These are phyloP conservation scores for Arabidopsis hybrid DNA, from an alignment of 441 rosid genomes.

Conservation along the genomic window DNA sequence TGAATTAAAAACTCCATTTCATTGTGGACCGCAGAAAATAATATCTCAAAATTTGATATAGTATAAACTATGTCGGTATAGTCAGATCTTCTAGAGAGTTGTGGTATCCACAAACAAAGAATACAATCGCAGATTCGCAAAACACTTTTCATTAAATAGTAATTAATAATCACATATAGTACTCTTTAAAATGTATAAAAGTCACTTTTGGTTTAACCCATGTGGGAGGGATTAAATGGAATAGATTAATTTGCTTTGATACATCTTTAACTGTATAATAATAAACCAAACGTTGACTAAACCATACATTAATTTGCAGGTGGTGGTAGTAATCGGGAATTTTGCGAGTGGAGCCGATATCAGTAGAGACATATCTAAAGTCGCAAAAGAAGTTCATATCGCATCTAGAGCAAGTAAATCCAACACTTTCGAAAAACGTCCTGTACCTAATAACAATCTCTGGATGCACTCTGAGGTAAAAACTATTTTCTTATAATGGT, in stretches of 20 bases:
- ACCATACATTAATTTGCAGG: neutral
- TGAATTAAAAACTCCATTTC: neutral
- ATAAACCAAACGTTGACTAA: neutral
- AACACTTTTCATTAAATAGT: neutral
- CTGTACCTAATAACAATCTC: neutral
- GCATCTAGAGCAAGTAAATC: conserved; percentile 6
- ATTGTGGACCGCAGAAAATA: neutral
- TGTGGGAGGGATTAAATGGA: too few relatives aligned
- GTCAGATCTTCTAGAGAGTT: neutral
- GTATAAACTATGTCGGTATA: neutral
- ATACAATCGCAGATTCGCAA: neutral
- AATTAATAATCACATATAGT: too few relatives aligned
- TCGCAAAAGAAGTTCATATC: conserved; percentile 13
- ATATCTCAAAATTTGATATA: neutral
- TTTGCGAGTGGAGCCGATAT: conserved; percentile 12
- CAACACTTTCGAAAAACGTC: neutral
- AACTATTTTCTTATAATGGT: too few relatives aligned
- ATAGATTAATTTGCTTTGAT: too few relatives aligned
- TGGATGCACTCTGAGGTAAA: conserved; percentile 6
- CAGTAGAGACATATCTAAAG: conserved; percentile 14
- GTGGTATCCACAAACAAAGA: neutral
- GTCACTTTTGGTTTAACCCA: too few relatives aligned
- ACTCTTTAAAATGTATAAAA: too few relatives aligned
- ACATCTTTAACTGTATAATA: too few relatives aligned
- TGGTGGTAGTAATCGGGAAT: conserved; percentile 6